Conservation (phyloP, 2,329 filamentous ascomycete species). For the Trichophaea hybrida region DNA sequence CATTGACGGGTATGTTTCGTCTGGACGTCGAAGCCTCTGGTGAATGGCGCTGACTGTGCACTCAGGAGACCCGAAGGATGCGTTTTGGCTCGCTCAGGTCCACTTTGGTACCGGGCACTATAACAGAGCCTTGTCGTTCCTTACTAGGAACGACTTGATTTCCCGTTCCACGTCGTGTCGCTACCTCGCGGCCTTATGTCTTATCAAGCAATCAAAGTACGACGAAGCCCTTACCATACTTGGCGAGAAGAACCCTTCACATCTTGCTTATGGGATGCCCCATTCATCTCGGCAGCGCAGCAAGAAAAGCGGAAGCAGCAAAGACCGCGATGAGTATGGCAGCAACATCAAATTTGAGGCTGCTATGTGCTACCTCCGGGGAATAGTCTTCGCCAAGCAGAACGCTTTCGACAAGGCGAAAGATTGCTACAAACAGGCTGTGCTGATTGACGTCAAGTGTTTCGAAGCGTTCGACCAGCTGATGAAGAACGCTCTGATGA, state of each 20-base stretch:
- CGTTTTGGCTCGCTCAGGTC: slow-evolving; percentile 95
- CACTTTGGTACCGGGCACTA: slow-evolving; percentile 95
- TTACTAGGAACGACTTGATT: slow-evolving; percentile 71
- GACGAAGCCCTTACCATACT: slow-evolving; percentile 77
- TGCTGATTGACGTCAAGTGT: slow-evolving; percentile 92
- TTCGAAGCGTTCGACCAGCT: slow-evolving; percentile 97
- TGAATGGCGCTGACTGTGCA: slow-evolving; percentile 1
- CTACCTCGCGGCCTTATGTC: slow-evolving; percentile 86
- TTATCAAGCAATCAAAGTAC: slow-evolving; percentile 80
- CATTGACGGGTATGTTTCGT: slow-evolving; percentile 57
- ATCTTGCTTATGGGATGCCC: slow-evolving; percentile 38
- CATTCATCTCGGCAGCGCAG: slow-evolving; percentile 9
- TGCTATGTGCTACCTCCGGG: slow-evolving; percentile 90
- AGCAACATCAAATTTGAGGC: slow-evolving; percentile 77
- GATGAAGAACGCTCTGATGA: slow-evolving; percentile 89
- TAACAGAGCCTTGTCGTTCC: slow-evolving; percentile 73
- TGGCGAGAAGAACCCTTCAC: slow-evolving; percentile 84
- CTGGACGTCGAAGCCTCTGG: background rate
- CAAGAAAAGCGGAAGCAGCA: slow-evolving; percentile 5
- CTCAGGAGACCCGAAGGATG: slow-evolving; percentile 78
- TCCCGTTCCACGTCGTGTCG: slow-evolving; percentile 70
- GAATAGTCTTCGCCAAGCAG: slow-evolving; percentile 88
- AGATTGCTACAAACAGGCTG: slow-evolving; percentile 95
- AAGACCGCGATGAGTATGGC: slow-evolving; percentile 45
- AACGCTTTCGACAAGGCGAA: slow-evolving; percentile 95